A percentile compares a stretch with the other conserved stretches of the same genome.
These are phyloP conservation scores for Zygoascus tannicola DNA, from an alignment of 805 yeast genomes.

Conservation along the genomic window DNA sequence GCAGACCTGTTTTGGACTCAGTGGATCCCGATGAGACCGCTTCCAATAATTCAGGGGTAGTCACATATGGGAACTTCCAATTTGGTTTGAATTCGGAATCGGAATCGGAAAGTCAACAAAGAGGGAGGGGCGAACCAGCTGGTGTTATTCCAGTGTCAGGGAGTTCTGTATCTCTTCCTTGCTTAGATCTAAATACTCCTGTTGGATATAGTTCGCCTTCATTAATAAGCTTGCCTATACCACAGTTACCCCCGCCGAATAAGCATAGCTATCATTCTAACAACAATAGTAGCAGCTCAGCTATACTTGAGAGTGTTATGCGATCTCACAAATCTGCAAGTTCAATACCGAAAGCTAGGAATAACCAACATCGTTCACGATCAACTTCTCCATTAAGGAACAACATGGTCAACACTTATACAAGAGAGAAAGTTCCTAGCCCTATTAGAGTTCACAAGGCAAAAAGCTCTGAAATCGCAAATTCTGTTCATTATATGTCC, in stretches of 20 bases:
- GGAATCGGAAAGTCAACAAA: no score
- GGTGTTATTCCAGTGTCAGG: no score
- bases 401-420: not conserved
- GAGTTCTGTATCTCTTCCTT: not conserved
- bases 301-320: not conserved
- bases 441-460: not conserved
- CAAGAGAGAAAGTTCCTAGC: not conserved
- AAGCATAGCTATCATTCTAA: not conserved
- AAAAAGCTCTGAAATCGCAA: no score
- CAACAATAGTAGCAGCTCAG: no score
- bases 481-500: no score
- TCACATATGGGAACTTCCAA: no score
- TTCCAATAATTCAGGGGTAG: no score
- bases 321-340: not conserved
- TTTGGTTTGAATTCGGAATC: no score
- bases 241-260: constrained; percentile 1
- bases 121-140: no score
- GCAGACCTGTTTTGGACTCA: no score
- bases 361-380: not conserved
- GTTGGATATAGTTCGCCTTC: not conserved
- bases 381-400: not conserved
- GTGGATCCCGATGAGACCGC: no score
- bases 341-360: no score
- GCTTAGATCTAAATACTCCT: not conserved
- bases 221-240: constrained; percentile 1